These are phyloP conservation scores for Pseudogymnoascus sp. DNA, from an alignment of 2,329 filamentous ascomycete genomes.

Conservation along the genomic window DNA sequence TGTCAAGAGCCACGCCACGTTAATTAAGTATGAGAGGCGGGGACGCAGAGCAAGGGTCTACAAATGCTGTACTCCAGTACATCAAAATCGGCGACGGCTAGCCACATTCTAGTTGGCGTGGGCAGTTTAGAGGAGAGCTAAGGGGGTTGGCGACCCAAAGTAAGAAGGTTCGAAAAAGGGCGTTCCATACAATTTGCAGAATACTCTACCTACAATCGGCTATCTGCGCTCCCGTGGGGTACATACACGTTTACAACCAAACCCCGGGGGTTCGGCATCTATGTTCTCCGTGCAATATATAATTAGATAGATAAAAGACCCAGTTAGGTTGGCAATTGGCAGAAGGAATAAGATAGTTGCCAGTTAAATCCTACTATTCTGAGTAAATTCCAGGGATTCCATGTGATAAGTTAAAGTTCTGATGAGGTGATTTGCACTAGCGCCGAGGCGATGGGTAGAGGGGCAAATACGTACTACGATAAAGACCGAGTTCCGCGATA, in stretches of 20 bases:
- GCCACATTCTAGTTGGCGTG: background rate
- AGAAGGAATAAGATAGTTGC: background rate
- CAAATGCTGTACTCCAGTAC: background rate
- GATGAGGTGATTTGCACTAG: conserved; percentile 3
- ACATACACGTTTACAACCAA: background rate
- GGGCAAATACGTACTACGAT: conserved; percentile 2
- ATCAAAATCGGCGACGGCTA: background rate
- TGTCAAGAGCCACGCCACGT: conserved; percentile 3
- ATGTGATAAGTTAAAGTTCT: conserved; percentile 5
- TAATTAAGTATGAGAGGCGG: conserved; percentile 5
- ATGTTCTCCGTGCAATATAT: conserved; percentile 1
- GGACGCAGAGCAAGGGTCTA: background rate
- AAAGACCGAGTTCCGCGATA: conserved; percentile 7
- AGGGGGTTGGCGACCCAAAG: conserved; percentile 4
- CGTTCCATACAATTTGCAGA: background rate
- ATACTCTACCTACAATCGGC: background rate
- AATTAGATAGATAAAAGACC: background rate
- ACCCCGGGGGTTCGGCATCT: background rate
- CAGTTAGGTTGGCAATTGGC: background rate
- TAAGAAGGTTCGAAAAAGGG: conserved; percentile 5
- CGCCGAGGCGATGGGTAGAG: background rate
- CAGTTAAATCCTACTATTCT: background rate
- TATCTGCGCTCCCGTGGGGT: background rate
- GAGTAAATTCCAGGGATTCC: background rate
- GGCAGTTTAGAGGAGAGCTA: background rate